These are phyloP conservation scores for Calonectria pseudoturangicola DNA, from an alignment of 2,329 filamentous ascomycete genomes.

Conservation along the genomic window DNA sequence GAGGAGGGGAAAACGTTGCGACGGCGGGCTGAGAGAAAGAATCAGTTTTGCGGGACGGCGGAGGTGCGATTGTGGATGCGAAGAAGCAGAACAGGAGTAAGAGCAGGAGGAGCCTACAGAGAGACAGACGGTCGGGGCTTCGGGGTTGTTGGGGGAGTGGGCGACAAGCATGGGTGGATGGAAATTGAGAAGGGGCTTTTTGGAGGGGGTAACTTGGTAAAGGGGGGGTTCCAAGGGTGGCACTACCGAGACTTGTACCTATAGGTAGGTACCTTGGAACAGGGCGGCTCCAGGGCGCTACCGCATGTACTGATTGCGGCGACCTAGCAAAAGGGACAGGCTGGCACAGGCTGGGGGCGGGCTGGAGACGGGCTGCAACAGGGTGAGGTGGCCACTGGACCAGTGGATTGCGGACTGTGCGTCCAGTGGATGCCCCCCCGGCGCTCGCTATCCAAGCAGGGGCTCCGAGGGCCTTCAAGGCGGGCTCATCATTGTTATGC, in stretches of 20 bases:
- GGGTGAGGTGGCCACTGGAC: conserved; percentile 30
- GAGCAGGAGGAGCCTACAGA: conserved; percentile 40
- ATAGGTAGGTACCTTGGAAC: conserved; percentile 30
- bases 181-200: conserved; percentile 59
- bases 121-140: conserved; percentile 43
- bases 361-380: conserved; percentile 24
- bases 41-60: conserved; percentile 53
- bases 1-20: conserved; percentile 46
- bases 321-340: conserved; percentile 27
- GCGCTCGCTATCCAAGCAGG: conserved; percentile 25
- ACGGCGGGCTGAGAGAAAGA: conserved; percentile 53
- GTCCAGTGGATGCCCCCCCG: conserved; percentile 26
- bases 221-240: conserved; percentile 29
- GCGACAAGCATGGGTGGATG: conserved; percentile 57
- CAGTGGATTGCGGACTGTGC: conserved; percentile 33
- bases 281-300: conserved; percentile 32
- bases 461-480: conserved; percentile 26
- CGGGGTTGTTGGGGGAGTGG: conserved; percentile 55
- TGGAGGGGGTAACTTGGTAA: conserved; percentile 24
- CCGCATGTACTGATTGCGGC: conserved; percentile 17
- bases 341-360: conserved; percentile 23
- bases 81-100: conserved; percentile 38
- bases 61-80: conserved; percentile 47
- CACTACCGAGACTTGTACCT: conserved; percentile 25
- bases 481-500: conserved; percentile 37